Conservation (phyloP, 208 protist genomes). For the Trypanosoma avium region DNA sequence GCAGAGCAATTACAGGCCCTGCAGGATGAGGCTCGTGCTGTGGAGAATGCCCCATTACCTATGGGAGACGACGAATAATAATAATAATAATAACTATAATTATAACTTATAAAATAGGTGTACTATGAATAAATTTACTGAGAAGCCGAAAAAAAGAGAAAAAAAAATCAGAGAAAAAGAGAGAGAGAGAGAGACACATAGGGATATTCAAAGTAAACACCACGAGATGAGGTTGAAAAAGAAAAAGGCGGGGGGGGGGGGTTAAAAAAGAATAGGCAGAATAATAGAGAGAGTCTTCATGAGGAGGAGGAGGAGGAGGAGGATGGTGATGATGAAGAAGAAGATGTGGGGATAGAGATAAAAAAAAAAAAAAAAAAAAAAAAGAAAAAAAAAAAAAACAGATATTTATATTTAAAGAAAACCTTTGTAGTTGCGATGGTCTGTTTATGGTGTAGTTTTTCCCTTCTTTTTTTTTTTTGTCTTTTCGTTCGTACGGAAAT, state of each 20-base stretch:
- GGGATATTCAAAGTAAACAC: too few species aligned
- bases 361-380: neutral
- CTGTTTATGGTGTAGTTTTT: too few species aligned
- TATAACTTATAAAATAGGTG: too few species aligned
- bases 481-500: too few species aligned
- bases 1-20: conserved; percentile 80
- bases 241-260: neutral
- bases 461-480: too few species aligned
- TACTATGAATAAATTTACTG: neutral
- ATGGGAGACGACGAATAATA: conserved; percentile 95
- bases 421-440: too few species aligned
- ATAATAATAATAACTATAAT: too few species aligned
- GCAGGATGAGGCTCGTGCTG: conserved; percentile 85
- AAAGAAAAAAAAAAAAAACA: neutral
- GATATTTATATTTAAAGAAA: neutral
- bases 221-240: neutral
- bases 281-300: too few species aligned
- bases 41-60: conserved; percentile 89
- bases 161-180: neutral
- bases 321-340: neutral
- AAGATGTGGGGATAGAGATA: neutral
- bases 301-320: conserved; percentile 2
- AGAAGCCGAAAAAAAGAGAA: conserved; percentile 12
- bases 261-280: neutral
- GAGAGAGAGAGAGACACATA: neutral